Conservation (phyloP, 169 alveolate genomes). For the Babesia sp. region DNA sequence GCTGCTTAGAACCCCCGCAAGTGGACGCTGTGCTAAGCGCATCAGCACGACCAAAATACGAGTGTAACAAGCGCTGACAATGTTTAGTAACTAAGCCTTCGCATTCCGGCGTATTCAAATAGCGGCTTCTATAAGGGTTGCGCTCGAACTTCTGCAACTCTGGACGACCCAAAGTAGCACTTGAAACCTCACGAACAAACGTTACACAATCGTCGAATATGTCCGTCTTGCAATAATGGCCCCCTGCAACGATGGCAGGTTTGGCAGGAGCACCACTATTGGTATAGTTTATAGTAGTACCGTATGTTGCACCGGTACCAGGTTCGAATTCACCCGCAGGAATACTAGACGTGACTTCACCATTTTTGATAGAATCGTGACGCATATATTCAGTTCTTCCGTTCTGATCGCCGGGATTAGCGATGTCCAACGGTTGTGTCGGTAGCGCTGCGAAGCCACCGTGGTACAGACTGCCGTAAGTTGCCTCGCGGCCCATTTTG, state of each 20-base stretch:
- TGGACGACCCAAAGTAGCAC: slow-evolving; percentile 23
- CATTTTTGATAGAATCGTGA: background rate
- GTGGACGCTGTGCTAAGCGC: slow-evolving; percentile 14
- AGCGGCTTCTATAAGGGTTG: slow-evolving; percentile 52
- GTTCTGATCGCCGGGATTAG: background rate
- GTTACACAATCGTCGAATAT: slow-evolving; percentile 57
- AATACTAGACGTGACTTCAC: background rate
- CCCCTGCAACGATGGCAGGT: slow-evolving; percentile 1
- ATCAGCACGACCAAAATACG: slow-evolving; percentile 32
- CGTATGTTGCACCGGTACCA: background rate
- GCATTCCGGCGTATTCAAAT: slow-evolving; percentile 61
- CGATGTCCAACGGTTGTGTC: slow-evolving; percentile 12
- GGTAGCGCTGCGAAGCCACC: slow-evolving; percentile 24
- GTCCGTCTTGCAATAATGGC: slow-evolving; percentile 6
- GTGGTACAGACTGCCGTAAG: slow-evolving; percentile 14
- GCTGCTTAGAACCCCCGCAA: slow-evolving; percentile 1
- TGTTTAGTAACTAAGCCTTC: slow-evolving; percentile 36
- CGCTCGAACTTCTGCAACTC: slow-evolving; percentile 60
- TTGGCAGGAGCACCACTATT: background rate
- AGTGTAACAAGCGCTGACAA: slow-evolving; percentile 35
- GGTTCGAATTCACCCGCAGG: slow-evolving; percentile 3
- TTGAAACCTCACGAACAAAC: slow-evolving; percentile 38
- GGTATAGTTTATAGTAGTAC: background rate
- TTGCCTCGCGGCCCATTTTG: slow-evolving; percentile 32
- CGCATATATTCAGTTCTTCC: background rate